Evolutionary conservation across 768 basidiomycete species (phyloP), one percentile per base, ranked within the genome.

Genomic region (Tulasnella sp.): DNA sequence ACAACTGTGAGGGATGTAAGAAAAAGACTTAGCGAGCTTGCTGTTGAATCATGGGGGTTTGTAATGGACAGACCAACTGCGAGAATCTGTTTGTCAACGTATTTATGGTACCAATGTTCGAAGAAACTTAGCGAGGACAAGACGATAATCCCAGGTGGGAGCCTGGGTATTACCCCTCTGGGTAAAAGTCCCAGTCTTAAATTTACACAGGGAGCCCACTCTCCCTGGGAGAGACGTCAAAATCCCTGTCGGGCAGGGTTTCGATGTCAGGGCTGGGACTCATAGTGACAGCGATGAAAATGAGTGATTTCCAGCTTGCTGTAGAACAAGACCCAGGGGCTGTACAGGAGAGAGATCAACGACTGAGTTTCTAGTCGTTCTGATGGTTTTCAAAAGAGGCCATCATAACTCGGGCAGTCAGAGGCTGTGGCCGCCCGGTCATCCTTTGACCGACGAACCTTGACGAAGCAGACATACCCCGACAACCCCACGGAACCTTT

Each of bases 331-430:
- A n/a, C n/a, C n/a, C n/a, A n/a, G n/a, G n/a, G n/a, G n/a, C n/a
- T n/a, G 34, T 49, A 89, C 88, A 70, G 89, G 89, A 19, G 89
- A 90, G 42, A 90, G 85, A 81, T 89, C 90, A 9, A 90, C 80
- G n/a, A 89, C 85, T 67, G 82, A 88, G 1, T 86, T 89, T 7
- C 89, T 88, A 31, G 89, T 86, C 1, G 89, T 89, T 49, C 87
- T 84, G 17, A 90, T 81, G 17, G 88, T 87, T 83, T n/a, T 90
- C 88, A 80, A 89, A 89, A 5, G 88, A 88, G 7, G 89, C 89
- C 85, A 89, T 85, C 31, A 89, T 88, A 71, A 91, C 88, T 75
- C 89, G 82, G 3, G 89, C 89, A 1, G 88, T 88, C 85, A 89
- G 86, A 2, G 88, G 88, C 88, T 89, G 81, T 14, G 76, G 36